Base-by-base conservation (phyloP, 345 rosid genomes). In the Corymbia maculata region DNA sequence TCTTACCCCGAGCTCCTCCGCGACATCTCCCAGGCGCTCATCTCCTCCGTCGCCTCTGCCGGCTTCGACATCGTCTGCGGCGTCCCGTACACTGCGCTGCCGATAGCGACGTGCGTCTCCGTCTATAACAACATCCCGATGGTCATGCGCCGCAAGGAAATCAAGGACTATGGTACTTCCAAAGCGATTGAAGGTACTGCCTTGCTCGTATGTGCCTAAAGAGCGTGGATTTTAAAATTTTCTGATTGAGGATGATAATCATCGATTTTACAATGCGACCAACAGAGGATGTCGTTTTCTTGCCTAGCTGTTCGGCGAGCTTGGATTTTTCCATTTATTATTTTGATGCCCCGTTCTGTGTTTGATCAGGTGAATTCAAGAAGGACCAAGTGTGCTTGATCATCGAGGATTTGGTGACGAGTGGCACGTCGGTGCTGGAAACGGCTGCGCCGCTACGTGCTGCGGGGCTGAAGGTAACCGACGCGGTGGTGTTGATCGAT, bases 81-180 rank as follows among this genome's bases (percentile, higher is more conserved):
- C 80, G 99, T 97, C 84, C 99, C 99, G 8, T 96, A 97, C 95
- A 96, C 99, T 17, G 99, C 98, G 36, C 94, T 95, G n/a, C 99
- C 99, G 13, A 96, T 98, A 52, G 99, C 99, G 89, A 95, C 97
- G 88, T 92, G 93, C 88, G 94, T 98, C 89, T 98, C 99, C 87
- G 79, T 93, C 70, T 86, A 93, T 93, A 92, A 93, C 52, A 64
- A 87, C 90, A 90, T 95, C 90, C 98, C 99, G 11, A 95, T 96
- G 99, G 93, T 98, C 87, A 95, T 95, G 97, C 98, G 99, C 82
- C 98, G 98, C 86, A 98, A 97, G 89, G 99, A 97, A 88, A 90
- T 96, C 68, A 98, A 98, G 88, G 98, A 96, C 87, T 95, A 98
- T 82, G 99, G 98, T 6, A 98, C 98, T 13, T 91, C 97, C 17